These are phyloP conservation scores for Tolypocladium inflatum DNA, from an alignment of 2,329 filamentous ascomycete species.

Conservation along the genomic window DNA sequence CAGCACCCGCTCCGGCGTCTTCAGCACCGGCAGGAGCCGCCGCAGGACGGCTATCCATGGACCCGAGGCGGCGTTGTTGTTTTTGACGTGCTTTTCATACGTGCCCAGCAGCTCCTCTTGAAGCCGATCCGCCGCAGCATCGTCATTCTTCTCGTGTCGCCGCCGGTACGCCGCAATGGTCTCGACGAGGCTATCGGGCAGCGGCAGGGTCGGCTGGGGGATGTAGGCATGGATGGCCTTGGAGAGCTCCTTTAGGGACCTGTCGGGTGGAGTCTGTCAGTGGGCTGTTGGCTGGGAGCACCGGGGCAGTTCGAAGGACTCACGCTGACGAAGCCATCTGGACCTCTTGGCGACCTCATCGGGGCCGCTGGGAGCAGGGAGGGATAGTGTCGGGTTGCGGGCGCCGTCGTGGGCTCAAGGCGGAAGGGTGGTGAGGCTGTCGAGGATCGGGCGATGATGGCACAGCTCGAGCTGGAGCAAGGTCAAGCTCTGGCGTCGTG, in stretches of 20 bases:
- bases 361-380: neutral
- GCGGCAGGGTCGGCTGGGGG: constrained; percentile 42
- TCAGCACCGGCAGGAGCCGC: constrained; percentile 53
- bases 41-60: constrained; percentile 62
- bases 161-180: constrained; percentile 59
- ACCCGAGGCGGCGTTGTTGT: constrained; percentile 45
- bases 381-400: neutral
- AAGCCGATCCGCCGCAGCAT: constrained; percentile 57
- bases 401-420: neutral
- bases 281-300: constrained; percentile 1
- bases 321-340: constrained; percentile 18
- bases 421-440: neutral
- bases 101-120: constrained; percentile 63
- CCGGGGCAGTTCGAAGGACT: constrained; percentile 5
- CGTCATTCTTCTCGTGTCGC: constrained; percentile 58
- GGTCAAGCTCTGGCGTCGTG: neutral
- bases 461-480: neutral
- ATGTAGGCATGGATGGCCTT: constrained; percentile 46
- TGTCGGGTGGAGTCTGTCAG: constrained; percentile 18
- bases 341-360: constrained; percentile 1
- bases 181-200: constrained; percentile 55
- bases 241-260: constrained; percentile 50
- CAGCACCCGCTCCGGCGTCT: constrained; percentile 50
- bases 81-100: constrained; percentile 55
- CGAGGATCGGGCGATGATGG: neutral